phyloP scores from a whole-genome alignment of 768 basidiomycete species.

The Mycena amicta region DNA sequence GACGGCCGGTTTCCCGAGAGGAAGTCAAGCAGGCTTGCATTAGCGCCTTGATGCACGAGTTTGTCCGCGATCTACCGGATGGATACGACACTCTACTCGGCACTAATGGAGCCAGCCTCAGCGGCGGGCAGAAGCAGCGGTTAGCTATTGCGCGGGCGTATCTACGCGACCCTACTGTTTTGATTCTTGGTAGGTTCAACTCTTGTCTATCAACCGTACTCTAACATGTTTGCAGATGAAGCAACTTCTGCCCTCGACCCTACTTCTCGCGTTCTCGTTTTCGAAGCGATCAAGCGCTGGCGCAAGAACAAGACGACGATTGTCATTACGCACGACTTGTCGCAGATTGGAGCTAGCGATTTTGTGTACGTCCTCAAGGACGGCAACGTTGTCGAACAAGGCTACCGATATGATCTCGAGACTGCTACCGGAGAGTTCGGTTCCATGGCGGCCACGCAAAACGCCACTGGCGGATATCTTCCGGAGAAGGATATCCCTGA shows the following conservation, averaged over 20 bases:
- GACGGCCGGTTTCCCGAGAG: conserved; percentile 51
- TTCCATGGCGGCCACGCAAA: conserved; percentile 51
- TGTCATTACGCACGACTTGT: conserved; percentile 81
- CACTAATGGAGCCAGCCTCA: conserved; percentile 62
- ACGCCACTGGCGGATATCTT: conserved; percentile 52
- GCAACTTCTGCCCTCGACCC: conserved; percentile 69
- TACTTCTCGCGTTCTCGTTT: conserved; percentile 71
- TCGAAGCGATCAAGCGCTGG: conserved; percentile 56
- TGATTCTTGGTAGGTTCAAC: conserved; percentile 68
- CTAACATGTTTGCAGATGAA: conserved; percentile 42
- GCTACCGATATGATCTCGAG: conserved; percentile 70
- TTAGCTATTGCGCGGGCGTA: conserved; percentile 75
- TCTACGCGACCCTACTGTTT: conserved; percentile 69
- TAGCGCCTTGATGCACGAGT: conserved; percentile 73
- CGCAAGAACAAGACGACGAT: conserved; percentile 69
- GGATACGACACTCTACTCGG: conserved; percentile 75
- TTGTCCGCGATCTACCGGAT: conserved; percentile 64
- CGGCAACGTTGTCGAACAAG: conserved; percentile 68
- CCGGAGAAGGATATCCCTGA: conserved; percentile 39
- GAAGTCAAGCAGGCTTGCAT: conserved; percentile 72
- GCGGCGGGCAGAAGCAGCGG: conserved; percentile 79
- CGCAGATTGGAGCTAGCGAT: conserved; percentile 60
- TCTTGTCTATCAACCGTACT: not conserved
- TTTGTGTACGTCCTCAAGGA: conserved; percentile 79
- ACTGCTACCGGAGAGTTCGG: conserved; percentile 54